phyloP scores from a whole-genome alignment of 805 yeast genomes.

The Metschnikowia sp. region DNA sequence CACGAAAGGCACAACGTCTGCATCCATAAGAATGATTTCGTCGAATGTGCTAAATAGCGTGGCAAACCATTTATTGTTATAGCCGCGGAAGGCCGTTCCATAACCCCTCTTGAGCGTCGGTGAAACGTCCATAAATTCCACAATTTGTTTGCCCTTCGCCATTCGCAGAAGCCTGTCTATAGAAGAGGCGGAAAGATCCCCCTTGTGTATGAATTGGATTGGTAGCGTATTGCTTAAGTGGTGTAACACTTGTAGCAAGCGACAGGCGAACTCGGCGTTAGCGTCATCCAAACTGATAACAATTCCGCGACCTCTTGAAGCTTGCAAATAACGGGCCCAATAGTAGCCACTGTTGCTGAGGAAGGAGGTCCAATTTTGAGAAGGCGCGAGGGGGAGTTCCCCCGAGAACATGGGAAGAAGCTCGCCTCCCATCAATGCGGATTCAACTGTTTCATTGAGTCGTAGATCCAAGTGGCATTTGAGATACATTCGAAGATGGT shows the following conservation, averaged over 20 bases:
- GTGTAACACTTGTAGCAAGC: conserved; percentile 11
- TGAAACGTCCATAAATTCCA: conserved; percentile 17
- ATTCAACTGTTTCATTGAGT: conserved; percentile 4
- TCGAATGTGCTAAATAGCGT: conserved; percentile 31
- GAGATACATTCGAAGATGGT: conserved; percentile 13
- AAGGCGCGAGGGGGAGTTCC: conserved; percentile 6
- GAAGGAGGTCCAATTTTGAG: conserved; percentile 8
- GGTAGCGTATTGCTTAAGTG: conserved; percentile 13
- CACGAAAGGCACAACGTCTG: conserved; percentile 17
- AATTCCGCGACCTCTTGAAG: conserved; percentile 14
- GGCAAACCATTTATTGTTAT: conserved; percentile 22
- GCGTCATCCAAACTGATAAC: conserved; percentile 14
- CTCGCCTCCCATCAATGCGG: conserved; percentile 9
- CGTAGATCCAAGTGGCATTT: conserved; percentile 12
- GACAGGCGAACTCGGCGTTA: conserved; percentile 12
- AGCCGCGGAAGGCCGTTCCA: conserved; percentile 26
- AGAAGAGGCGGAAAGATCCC: conserved; percentile 10
- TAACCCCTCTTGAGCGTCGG: conserved; percentile 17
- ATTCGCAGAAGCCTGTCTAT: neutral
- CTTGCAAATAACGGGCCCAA: conserved; percentile 9
- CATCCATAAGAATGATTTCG: conserved; percentile 18
- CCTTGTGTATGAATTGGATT: conserved; percentile 15
- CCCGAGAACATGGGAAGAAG: conserved; percentile 17
- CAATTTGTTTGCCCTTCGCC: conserved; percentile 9
- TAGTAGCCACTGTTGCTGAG: conserved; percentile 1